Conservation (phyloP, 1,284 basidiomycete genomes). For the Limonomyces culmigenus region DNA sequence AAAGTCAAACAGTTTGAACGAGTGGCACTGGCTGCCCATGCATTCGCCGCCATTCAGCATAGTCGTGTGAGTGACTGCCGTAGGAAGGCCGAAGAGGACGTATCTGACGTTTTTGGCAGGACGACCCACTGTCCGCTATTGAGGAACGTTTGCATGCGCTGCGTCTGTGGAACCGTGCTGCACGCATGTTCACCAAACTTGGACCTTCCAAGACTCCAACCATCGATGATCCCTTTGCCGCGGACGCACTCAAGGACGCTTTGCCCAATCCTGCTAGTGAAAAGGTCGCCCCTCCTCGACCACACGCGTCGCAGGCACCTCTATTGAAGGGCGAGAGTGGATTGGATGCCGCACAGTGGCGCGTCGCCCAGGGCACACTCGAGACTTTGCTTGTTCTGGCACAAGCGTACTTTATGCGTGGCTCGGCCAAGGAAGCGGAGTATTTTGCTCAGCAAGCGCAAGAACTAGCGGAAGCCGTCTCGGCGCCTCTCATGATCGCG, state of each 20-base stretch:
- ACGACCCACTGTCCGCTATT: conserved; percentile 44
- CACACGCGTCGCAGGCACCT: conserved; percentile 12
- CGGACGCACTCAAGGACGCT: conserved; percentile 19
- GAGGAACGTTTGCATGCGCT: conserved; percentile 53
- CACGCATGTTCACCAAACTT: conserved; percentile 53
- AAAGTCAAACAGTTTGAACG: conserved; percentile 43
- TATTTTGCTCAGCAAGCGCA: conserved; percentile 66
- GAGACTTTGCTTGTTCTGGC: conserved; percentile 46
- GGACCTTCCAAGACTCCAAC: conserved; percentile 12
- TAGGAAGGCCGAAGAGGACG: neutral
- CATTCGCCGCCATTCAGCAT: conserved; percentile 49
- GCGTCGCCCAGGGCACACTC: conserved; percentile 53
- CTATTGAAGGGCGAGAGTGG: no score
- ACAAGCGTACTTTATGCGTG: conserved; percentile 46
- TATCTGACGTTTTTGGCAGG: conserved; percentile 23
- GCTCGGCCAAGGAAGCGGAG: conserved; percentile 68
- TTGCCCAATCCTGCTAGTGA: conserved; percentile 14
- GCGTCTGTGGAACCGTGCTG: conserved; percentile 66
- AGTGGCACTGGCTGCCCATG: conserved; percentile 52
- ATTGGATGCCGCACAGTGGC: conserved; percentile 58
- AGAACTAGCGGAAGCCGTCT: conserved; percentile 48
- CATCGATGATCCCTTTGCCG: conserved; percentile 46
- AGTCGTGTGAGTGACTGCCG: conserved; percentile 40
- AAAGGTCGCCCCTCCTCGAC: conserved; percentile 12
- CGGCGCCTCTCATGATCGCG: conserved; percentile 44